phyloP scores from a whole-genome alignment of 2,329 filamentous ascomycete species.

The Fusarium mangiferae region DNA sequence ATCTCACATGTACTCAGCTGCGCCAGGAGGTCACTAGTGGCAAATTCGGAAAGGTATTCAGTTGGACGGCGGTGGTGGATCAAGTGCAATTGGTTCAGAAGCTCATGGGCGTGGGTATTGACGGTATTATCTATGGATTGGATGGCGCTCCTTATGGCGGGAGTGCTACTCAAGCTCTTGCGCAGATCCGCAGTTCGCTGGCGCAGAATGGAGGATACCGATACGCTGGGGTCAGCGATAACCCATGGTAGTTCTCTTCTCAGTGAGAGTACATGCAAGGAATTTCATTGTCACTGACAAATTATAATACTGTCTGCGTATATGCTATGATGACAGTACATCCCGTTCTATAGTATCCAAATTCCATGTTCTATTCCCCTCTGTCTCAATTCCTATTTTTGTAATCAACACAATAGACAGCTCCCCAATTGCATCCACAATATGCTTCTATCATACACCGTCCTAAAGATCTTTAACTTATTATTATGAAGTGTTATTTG shows the following conservation, averaged over 20 bases:
- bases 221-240: not conserved
- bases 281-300: too few relatives aligned
- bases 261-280: too few relatives aligned
- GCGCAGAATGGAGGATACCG: not conserved
- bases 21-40: not conserved
- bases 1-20: not conserved
- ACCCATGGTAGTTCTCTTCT: not conserved
- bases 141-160: not conserved
- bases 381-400: too few relatives aligned
- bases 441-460: too few relatives aligned
- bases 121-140: not conserved
- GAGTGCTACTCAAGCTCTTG: not conserved
- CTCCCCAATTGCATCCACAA: too few relatives aligned
- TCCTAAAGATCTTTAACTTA: too few relatives aligned
- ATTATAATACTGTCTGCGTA: too few relatives aligned
- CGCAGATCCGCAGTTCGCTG: not conserved
- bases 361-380: too few relatives aligned
- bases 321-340: too few relatives aligned
- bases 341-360: too few relatives aligned
- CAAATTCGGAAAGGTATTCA: not conserved
- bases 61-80: not conserved
- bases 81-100: not conserved
- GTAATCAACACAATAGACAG: too few relatives aligned
- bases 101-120: not conserved
- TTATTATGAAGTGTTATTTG: too few relatives aligned